Percentiles rank a stretch among this genome's conserved stretches.
phyloP scores from a whole-genome alignment of 2,329 filamentous ascomycete genomes.

The Trichoderma sp. region DNA sequence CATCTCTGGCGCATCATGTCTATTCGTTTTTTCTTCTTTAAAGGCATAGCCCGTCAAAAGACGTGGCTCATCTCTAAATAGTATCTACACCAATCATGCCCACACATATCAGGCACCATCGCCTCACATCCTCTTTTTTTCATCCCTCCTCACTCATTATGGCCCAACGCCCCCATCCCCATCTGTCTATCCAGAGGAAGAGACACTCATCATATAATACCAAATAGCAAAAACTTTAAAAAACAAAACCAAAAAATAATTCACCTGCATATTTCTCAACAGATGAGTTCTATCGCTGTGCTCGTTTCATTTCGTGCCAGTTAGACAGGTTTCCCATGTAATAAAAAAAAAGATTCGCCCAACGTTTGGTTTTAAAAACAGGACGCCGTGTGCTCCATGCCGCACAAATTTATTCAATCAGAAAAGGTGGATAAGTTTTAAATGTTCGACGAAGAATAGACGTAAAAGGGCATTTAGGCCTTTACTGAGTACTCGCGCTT shows the following conservation, averaged over 20 bases:
- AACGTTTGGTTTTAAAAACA: not conserved
- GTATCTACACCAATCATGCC: not conserved
- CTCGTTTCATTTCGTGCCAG: slow-evolving; percentile 3
- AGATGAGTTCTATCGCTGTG: slow-evolving; percentile 24
- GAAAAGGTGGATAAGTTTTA: not conserved
- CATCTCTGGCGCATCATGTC: not conserved
- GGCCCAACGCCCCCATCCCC: not conserved
- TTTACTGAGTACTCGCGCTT: slow-evolving; percentile 76
- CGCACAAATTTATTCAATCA: slow-evolving; percentile 20
- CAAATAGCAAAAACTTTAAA: not conserved
- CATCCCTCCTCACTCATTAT: not conserved
- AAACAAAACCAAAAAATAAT: slow-evolving; percentile 1
- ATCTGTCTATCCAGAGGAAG: slow-evolving; percentile 19
- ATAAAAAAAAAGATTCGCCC: not conserved
- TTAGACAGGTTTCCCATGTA: not conserved
- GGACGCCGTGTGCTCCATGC: slow-evolving; percentile 15
- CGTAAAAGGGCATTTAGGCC: slow-evolving; percentile 50
- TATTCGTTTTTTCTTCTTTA: not conserved
- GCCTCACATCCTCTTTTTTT: not conserved
- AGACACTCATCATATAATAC: not conserved
- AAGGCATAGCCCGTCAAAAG: not conserved
- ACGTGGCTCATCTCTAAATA: not conserved
- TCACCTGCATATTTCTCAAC: slow-evolving; percentile 17
- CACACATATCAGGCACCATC: not conserved
- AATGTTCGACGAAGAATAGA: not conserved